These are phyloP conservation scores for Cladorrhinum samala DNA, from an alignment of 495 filamentous ascomycete genomes.

Conservation along the genomic window DNA sequence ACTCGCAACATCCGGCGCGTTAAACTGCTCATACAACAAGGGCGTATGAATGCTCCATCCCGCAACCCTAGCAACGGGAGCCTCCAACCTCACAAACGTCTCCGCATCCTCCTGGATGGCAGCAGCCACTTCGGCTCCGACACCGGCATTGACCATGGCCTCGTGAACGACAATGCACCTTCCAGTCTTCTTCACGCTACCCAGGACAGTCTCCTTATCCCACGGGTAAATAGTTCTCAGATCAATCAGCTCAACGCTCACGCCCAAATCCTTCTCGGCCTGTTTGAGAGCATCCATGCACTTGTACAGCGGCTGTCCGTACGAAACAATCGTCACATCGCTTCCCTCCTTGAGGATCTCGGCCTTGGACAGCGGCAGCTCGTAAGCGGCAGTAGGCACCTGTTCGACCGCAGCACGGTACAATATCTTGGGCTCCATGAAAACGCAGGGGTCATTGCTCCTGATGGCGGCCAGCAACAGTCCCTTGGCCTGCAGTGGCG, in stretches of 20 bases:
- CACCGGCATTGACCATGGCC: slow-evolving; percentile 88
- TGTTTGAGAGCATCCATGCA: slow-evolving; percentile 74
- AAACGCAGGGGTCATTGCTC: slow-evolving; percentile 83
- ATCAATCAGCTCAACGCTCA: slow-evolving; percentile 85
- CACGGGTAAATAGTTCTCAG: slow-evolving; percentile 89
- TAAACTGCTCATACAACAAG: slow-evolving; percentile 77
- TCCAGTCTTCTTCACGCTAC: slow-evolving; percentile 86
- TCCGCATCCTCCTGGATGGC: slow-evolving; percentile 77
- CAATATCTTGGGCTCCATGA: slow-evolving; percentile 95
- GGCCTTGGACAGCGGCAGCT: slow-evolving; percentile 79
- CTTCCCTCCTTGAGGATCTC: slow-evolving; percentile 80
- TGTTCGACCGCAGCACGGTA: slow-evolving; percentile 95
- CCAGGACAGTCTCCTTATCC: slow-evolving; percentile 78
- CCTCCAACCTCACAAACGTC: slow-evolving; percentile 81
- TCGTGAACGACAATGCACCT: slow-evolving; percentile 91
- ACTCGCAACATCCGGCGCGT: slow-evolving; percentile 87
- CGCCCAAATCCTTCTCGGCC: slow-evolving; percentile 73
- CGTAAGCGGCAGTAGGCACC: slow-evolving; percentile 77
- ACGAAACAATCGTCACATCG: slow-evolving; percentile 82
- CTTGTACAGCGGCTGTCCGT: slow-evolving; percentile 87
- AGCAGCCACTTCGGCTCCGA: slow-evolving; percentile 89
- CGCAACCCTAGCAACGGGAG: slow-evolving; percentile 85
- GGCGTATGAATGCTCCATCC: slow-evolving; percentile 89
- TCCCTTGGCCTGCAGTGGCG: slow-evolving; percentile 88
- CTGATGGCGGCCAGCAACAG: slow-evolving; percentile 75